These are phyloP conservation scores for Acacia pycnantha DNA, from an alignment of 331 rosid species.

Conservation along the genomic window DNA sequence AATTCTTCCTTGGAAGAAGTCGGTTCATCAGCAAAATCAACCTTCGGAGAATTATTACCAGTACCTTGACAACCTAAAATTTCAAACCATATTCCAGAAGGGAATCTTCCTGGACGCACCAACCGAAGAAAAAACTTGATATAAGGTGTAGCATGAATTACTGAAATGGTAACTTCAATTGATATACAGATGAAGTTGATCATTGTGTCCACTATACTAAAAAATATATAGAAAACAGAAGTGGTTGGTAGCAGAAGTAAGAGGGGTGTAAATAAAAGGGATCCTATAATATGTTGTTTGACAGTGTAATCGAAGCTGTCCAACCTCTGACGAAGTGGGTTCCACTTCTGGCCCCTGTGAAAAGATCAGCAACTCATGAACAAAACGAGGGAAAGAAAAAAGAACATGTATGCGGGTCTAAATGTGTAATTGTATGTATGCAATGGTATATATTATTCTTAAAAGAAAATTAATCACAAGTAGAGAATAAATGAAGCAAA, in stretches of 20 bases:
- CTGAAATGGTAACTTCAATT: constrained; percentile 62
- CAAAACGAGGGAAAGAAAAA: constrained; percentile 13
- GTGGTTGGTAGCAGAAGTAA: constrained; percentile 86
- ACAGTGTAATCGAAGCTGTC: constrained; percentile 90
- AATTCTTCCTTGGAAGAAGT: constrained; percentile 38
- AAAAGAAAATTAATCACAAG: constrained; percentile 13
- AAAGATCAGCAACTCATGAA: constrained; percentile 29
- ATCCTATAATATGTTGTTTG: constrained; percentile 90
- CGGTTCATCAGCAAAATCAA: constrained; percentile 25
- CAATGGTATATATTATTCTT: constrained; percentile 19
- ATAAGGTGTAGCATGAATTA: constrained; percentile 85
- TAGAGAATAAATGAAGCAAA: constrained; percentile 12
- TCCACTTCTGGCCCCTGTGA: constrained; percentile 93
- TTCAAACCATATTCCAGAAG: constrained; percentile 94
- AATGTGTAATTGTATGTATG: background rate
- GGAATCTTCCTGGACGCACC: constrained; percentile 67
- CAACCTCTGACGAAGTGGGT: constrained; percentile 90
- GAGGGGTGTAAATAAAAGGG: constrained; percentile 79
- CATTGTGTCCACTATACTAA: constrained; percentile 65
- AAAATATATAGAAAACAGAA: constrained; percentile 88
- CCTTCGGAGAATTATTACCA: constrained; percentile 27
- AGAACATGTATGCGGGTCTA: background rate
- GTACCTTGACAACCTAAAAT: constrained; percentile 46
- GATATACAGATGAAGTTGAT: constrained; percentile 66
- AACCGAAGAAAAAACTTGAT: constrained; percentile 70